Evolutionary conservation across 2,329 filamentous ascomycete species (phyloP), one percentile per base, ranked within the genome.

Genomic region (Pestalotiopsis sp.): DNA sequence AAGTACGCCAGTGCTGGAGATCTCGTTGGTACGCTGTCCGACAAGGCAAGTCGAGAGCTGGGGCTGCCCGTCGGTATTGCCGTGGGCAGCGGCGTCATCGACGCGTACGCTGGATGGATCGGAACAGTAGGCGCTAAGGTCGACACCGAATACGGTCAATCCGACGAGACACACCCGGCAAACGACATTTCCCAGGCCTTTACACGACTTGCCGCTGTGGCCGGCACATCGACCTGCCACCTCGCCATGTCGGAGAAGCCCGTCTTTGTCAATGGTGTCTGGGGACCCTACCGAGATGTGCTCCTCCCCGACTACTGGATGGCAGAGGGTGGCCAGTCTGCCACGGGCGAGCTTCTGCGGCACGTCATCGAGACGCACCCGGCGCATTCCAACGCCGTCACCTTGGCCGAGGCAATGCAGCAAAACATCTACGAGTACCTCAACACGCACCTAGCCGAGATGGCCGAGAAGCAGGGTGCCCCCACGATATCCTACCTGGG

Each of bases 81-180:
- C 20, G 92, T 99, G 66, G 96, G 96, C 66, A 97, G 94, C 76
- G 94, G 94, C 79, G 96, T 99, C 71, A 99, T 99, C 76, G 96
- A 99, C 78, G 96, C 96, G 20, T 99, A 99, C 76, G 96, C 96
- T 68, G 96, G 96, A 71, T 99, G 96, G 96, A 96, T 99, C 73
- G 96, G 96, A 69, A 98, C 96, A 1, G 96, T 99, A n/a, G 96
- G 96, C 68, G 95, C 96, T 69, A 98, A 98, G 80, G 93, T 98
- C 73, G 88, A 94, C 72, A 87, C 97, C 17, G 85, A 86, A 55
- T 82, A 85, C 67, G 88, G 92, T 67, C 86, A 91, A 61, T 85
- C 95, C 52, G 90, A 91, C 76, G 84, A 88, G 68, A 86, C 86
- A 44, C 85, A 86, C 4, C 86, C 92, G 1, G 90, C 92, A 76